Conservation (phyloP, 2,329 filamentous ascomycete genomes). For the Talaromyces sp. region DNA sequence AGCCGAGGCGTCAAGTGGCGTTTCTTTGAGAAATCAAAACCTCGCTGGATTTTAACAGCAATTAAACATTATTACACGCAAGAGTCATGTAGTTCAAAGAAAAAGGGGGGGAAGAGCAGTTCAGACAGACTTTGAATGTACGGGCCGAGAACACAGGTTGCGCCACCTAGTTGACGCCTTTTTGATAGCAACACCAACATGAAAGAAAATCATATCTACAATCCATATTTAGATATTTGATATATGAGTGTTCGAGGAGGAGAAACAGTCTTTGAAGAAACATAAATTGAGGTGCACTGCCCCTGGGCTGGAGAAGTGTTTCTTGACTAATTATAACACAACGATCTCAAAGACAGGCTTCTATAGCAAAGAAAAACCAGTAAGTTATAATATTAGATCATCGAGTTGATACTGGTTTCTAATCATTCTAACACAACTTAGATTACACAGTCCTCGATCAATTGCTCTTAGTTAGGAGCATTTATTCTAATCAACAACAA, state of each 20-base stretch:
- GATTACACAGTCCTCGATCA: not conserved
- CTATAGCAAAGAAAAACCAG: not conserved
- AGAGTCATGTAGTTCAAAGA: too few relatives aligned
- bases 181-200: not conserved
- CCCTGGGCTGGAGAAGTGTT: not conserved
- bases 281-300: not conserved
- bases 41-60: not conserved
- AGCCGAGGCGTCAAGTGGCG: too few relatives aligned
- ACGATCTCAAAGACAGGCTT: not conserved
- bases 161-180: too few relatives aligned
- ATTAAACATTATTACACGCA: not conserved
- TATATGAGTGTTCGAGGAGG: too few relatives aligned
- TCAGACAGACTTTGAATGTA: too few relatives aligned
- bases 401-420: not conserved
- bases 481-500: not conserved
- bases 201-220: not conserved
- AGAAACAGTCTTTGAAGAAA: not conserved
- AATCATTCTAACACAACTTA: not conserved
- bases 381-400: not conserved
- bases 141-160: too few relatives aligned
- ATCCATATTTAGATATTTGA: too few relatives aligned
- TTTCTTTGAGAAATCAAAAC: not conserved
- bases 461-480: not conserved
- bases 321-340: not conserved
- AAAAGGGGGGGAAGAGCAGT: too few relatives aligned